Base-by-base conservation (phyloP, 176 grass and related monocot species). In the Avena eriantha region DNA sequence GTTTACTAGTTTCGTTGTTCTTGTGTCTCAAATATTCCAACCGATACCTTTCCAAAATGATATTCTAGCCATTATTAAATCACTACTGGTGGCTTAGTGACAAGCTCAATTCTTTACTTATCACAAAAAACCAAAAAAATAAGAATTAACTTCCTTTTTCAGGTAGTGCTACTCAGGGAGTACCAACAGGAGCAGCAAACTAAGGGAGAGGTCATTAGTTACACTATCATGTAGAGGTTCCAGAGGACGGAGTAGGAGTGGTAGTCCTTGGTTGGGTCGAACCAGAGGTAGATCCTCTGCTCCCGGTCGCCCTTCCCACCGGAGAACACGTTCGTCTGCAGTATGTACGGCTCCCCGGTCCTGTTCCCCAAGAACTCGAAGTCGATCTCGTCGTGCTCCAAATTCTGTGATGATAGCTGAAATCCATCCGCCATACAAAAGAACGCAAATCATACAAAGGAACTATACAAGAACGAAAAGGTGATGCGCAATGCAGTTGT, bases 251-350 rank as follows among this genome's bases (percentile, higher is more conserved):
- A 93, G 89, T 96, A 96, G 61, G 92, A 96, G 69, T 96, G 94
- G 87, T 96, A 93, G 10, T 92, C 91, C 23, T 77, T 88, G 51
- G 92, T 96, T 0, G 94, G 94, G 74, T 96, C 94, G 86, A 96
- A 96, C 94, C 94, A 96, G 66, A 97, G 94, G 86, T 97, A 97
- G 73, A 97, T 88, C 87, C 94, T 79, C 88, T 97, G 94, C 81
- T 97, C 92, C 19, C 92, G 84, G 82, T 96, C 94, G 19, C 94
- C 94, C 84, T 97, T 94, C 0, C 94, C 92, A 66, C 92, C 89
- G 15, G 92, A 92, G 87, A 94, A 97, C 13, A 97, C 94, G 88
- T 97, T 92, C n/a, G 94, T 94, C 84, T 97, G 94, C 46, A 97
- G 49, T 74, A 97, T 94, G 85, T 94, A 97, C 17, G 92, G 94